Conservation (phyloP, 2,329 filamentous ascomycete species). For the Sclerotinia glacialis region DNA sequence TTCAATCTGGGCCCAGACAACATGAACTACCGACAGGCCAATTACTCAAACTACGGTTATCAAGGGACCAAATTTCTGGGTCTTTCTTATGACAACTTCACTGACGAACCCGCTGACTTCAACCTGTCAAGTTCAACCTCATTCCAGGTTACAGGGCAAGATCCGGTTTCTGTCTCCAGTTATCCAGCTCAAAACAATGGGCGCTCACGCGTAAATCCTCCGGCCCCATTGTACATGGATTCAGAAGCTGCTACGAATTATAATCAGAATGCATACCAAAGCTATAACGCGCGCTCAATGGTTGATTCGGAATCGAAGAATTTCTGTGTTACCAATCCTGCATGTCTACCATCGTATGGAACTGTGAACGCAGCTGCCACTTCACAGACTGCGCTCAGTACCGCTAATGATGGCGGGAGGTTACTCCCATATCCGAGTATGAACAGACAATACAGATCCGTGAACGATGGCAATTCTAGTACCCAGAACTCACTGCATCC, state of each 20-base stretch:
- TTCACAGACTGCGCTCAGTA: background rate
- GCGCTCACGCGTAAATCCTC: conserved; percentile 3
- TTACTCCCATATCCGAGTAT: conserved; percentile 9
- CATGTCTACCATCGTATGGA: background rate
- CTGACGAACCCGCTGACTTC: conserved; percentile 16
- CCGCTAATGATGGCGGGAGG: background rate
- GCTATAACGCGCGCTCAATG: conserved; percentile 11
- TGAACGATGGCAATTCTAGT: conserved; percentile 4
- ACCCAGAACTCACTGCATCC: background rate
- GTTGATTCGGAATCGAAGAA: conserved; percentile 17
- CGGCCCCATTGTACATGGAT: conserved; percentile 9
- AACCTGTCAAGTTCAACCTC: background rate
- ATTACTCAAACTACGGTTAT: conserved; percentile 3
- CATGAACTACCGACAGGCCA: background rate
- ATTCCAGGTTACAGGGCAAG: conserved; percentile 5
- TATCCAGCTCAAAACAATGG: conserved; percentile 10
- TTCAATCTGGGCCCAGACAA: background rate
- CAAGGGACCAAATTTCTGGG: background rate
- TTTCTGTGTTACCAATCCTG: background rate
- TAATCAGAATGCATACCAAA: conserved; percentile 10
- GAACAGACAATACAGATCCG: conserved; percentile 18
- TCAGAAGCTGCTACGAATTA: conserved; percentile 7
- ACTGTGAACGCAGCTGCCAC: background rate
- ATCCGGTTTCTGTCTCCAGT: conserved; percentile 16
- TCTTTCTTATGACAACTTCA: background rate